These are phyloP conservation scores for Backusella morwellensis DNA, from an alignment of 192 early-diverging fungal genomes.

Conservation along the genomic window DNA sequence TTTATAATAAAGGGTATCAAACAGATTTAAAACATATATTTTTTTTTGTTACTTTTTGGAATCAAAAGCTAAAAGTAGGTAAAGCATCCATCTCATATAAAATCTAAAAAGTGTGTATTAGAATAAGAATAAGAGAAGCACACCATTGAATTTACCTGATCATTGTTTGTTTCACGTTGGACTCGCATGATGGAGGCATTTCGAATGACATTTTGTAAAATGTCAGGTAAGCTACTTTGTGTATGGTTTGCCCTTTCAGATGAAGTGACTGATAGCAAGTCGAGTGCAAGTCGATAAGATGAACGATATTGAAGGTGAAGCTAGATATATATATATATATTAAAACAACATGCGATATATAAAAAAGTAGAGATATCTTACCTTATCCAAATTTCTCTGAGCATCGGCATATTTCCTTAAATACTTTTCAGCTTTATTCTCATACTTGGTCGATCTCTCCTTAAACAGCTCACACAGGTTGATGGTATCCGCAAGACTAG, in stretches of 20 bases:
- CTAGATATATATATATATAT: background rate
- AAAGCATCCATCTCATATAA: conserved; percentile 5
- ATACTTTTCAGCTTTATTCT: background rate
- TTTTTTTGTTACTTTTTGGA: background rate
- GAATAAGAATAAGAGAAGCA: background rate
- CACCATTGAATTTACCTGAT: background rate
- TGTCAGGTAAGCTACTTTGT: background rate
- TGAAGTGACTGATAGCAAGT: background rate
- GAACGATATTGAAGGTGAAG: background rate
- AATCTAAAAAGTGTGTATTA: background rate
- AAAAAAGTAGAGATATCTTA: background rate
- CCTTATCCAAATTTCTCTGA: conserved; percentile 1
- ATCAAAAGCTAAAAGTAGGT: conserved; percentile 1
- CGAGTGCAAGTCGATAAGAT: background rate
- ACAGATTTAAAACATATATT: background rate
- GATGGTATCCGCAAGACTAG: background rate
- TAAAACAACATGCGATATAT: background rate
- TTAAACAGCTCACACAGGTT: background rate
- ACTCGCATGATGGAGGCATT: background rate
- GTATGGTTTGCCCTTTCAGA: background rate
- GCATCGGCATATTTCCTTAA: background rate
- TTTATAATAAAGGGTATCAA: background rate
- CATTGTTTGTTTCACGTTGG: background rate
- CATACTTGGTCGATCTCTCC: background rate
- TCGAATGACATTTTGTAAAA: conserved; percentile 1